phyloP scores from a whole-genome alignment of 2,329 filamentous ascomycete genomes.

The Calonectria ilicicola region DNA sequence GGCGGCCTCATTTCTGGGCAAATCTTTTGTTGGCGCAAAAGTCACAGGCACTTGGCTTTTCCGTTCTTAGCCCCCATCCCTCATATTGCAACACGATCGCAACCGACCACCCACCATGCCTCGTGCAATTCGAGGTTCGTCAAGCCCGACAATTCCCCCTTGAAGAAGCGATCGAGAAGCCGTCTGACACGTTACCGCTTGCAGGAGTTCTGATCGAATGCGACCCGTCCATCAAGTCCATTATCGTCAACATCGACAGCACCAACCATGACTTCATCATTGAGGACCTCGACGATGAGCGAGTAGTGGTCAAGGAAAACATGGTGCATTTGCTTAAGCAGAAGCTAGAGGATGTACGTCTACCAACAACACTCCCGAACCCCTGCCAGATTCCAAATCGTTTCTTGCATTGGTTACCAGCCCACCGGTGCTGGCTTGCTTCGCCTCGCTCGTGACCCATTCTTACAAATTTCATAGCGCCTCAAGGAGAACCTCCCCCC shows the following conservation, averaged over 20 bases:
- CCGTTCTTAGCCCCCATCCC: background rate
- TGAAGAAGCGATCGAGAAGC: background rate
- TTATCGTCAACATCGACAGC: conserved; percentile 82
- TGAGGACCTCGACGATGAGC: conserved; percentile 83
- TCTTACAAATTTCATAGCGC: conserved; percentile 49
- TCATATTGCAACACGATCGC: background rate
- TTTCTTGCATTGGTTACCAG: background rate
- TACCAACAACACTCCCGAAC: background rate
- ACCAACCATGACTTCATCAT: conserved; percentile 80
- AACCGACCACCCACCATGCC: conserved; percentile 57
- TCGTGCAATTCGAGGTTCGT: conserved; percentile 66
- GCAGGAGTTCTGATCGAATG: conserved; percentile 81
- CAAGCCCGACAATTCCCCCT: background rate
- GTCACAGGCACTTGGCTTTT: background rate
- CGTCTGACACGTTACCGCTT: conserved; percentile 3
- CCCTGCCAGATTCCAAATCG: background rate
- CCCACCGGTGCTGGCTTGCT: background rate
- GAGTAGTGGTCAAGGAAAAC: conserved; percentile 79
- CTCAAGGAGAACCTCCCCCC: conserved; percentile 65
- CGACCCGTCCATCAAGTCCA: conserved; percentile 89
- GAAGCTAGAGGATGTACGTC: conserved; percentile 75
- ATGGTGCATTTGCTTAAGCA: conserved; percentile 77
- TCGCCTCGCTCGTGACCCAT: conserved; percentile 10
- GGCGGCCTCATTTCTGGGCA: background rate
- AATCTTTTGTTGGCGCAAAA: background rate